Conservation (phyloP, 192 early-diverging fungal species). For the Coemansia sp. region DNA sequence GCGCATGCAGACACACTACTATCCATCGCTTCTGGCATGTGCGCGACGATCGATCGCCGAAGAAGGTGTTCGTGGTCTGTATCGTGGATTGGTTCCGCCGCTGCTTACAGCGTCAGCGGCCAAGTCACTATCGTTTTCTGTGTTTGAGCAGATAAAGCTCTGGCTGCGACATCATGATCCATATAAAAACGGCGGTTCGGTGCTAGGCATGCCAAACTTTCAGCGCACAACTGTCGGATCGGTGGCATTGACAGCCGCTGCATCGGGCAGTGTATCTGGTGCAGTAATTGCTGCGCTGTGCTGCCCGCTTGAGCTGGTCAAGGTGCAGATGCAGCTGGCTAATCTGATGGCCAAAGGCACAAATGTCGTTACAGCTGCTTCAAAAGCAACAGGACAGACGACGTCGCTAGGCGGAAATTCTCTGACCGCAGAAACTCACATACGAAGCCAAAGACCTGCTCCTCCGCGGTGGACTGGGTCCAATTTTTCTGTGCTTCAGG, state of each 20-base stretch:
- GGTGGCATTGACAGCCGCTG: conserved; percentile 51
- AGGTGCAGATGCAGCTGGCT: conserved; percentile 73
- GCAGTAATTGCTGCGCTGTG: conserved; percentile 67
- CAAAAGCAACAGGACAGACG: conserved; percentile 9
- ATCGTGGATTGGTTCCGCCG: conserved; percentile 81
- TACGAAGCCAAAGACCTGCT: background rate
- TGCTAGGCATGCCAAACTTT: conserved; percentile 30
- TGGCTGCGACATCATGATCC: conserved; percentile 46
- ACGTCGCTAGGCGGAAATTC: conserved; percentile 6
- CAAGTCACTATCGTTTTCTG: conserved; percentile 87
- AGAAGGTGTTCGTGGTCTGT: conserved; percentile 86
- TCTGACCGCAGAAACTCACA: conserved; percentile 4
- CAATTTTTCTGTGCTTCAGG: conserved; percentile 40
- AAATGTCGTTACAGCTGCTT: conserved; percentile 1
- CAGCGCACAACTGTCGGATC: conserved; percentile 46
- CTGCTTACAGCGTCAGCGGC: conserved; percentile 80
- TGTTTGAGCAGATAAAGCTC: conserved; percentile 75
- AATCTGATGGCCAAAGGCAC: conserved; percentile 56
- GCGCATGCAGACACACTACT: conserved; percentile 91
- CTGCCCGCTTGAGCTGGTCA: conserved; percentile 77
- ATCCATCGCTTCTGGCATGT: conserved; percentile 75
- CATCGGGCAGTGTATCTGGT: conserved; percentile 63
- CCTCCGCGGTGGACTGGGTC: conserved; percentile 36
- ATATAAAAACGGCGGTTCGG: background rate
- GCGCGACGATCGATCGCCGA: conserved; percentile 70